Conservation (phyloP, 2,329 filamentous ascomycete genomes). For the Phaeoacremonium minimum region DNA sequence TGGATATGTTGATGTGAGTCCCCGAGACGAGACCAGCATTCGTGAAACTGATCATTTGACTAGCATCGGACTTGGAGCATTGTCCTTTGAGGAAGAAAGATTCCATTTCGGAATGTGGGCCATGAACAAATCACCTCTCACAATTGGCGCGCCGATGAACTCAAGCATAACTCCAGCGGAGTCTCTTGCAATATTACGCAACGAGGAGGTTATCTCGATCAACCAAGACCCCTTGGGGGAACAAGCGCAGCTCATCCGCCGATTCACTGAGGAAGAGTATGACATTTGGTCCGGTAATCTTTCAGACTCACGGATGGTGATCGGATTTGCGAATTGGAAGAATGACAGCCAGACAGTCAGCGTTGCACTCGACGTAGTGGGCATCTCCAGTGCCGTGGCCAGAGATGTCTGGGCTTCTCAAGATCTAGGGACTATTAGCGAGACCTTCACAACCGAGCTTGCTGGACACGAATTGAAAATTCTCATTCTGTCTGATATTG, state of each 20-base stretch:
- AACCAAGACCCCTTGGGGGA: slow-evolving; percentile 52
- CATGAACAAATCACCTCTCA: slow-evolving; percentile 45
- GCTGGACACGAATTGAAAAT: slow-evolving; percentile 32
- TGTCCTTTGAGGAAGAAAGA: slow-evolving; percentile 40
- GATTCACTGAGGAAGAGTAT: slow-evolving; percentile 42
- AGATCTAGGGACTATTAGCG: slow-evolving; percentile 26
- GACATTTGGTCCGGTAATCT: slow-evolving; percentile 47
- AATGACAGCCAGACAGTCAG: slow-evolving; percentile 35
- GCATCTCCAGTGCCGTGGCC: slow-evolving; percentile 30
- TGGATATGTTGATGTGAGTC: slow-evolving; percentile 46
- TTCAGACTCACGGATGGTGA: slow-evolving; percentile 33
- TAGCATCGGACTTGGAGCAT: slow-evolving; percentile 39
- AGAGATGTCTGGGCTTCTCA: slow-evolving; percentile 33
- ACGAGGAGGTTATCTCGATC: slow-evolving; percentile 50
- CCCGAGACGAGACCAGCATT: background rate
- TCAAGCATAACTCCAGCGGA: slow-evolving; percentile 26
- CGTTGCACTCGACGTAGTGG: slow-evolving; percentile 34
- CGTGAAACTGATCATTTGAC: background rate
- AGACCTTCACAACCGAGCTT: slow-evolving; percentile 24
- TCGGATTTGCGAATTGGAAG: slow-evolving; percentile 45
- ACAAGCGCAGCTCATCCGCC: slow-evolving; percentile 43
- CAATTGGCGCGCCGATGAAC: slow-evolving; percentile 39
- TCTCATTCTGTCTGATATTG: slow-evolving; percentile 29
- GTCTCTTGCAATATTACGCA: slow-evolving; percentile 39
- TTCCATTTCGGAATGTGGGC: slow-evolving; percentile 51